Conservation (phyloP, 352 stramenopile species). For the Phytophthora sansomeana region DNA sequence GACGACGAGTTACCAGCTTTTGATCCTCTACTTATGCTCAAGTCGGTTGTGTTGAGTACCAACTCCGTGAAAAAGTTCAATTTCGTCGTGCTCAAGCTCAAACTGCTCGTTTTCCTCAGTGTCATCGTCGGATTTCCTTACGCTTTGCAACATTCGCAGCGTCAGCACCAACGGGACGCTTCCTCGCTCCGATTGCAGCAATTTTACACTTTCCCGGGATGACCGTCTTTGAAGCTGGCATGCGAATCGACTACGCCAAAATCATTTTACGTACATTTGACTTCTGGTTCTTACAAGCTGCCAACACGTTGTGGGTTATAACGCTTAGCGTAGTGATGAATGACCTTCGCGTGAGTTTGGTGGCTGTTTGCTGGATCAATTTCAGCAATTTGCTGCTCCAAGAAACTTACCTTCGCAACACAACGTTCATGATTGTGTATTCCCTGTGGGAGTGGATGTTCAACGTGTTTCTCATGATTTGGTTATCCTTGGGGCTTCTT, state of each 20-base stretch:
- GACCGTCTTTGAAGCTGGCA: constrained; percentile 6
- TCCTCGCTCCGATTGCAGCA: constrained; percentile 14
- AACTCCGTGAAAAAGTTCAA: constrained; percentile 15
- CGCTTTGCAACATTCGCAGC: constrained; percentile 7
- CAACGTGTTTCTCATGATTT: constrained; percentile 8
- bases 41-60: neutral
- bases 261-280: constrained; percentile 26
- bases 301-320: constrained; percentile 23
- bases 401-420: constrained; percentile 24
- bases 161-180: constrained; percentile 1
- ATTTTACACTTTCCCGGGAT: constrained; percentile 18
- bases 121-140: neutral
- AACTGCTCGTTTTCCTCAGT: neutral
- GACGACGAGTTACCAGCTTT: constrained; percentile 8
- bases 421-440: constrained; percentile 2
- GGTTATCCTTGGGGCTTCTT: constrained; percentile 7
- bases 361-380: constrained; percentile 14
- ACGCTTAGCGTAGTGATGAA: constrained; percentile 3
- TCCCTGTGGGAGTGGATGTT: constrained; percentile 15
- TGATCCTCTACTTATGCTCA: constrained; percentile 12
- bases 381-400: constrained; percentile 21
- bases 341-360: constrained; percentile 14
- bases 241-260: constrained; percentile 26
- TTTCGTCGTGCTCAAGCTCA: neutral
- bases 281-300: constrained; percentile 23